These are phyloP conservation scores for Cornus florida DNA, from an alignment of 148 eudicot species.

Conservation along the genomic window DNA sequence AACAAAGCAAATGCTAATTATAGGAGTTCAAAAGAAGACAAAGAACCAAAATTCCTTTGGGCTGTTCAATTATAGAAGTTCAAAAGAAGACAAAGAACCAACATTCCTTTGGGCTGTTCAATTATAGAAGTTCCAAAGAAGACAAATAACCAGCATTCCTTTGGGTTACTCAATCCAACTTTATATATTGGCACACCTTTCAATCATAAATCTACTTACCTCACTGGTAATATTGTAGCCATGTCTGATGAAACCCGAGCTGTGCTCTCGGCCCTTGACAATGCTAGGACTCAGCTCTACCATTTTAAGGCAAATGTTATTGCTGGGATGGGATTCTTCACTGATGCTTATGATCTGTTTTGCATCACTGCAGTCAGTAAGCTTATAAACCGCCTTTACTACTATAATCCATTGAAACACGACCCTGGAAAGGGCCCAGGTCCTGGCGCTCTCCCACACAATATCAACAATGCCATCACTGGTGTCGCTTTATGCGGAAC, in stretches of 20 bases:
- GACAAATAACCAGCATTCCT: neutral
- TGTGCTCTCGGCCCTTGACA: conserved; percentile 12
- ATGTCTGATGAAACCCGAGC: conserved; percentile 1
- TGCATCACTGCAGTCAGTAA: conserved; percentile 11
- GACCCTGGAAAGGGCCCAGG: neutral
- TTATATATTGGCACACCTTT: neutral
- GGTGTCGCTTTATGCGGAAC: conserved; percentile 24
- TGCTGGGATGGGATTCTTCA: conserved; percentile 16
- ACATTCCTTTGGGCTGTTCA: neutral
- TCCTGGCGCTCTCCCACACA: neutral
- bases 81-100: neutral
- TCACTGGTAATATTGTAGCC: neutral
- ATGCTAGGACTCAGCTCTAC: conserved; percentile 18
- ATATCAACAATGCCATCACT: conserved; percentile 13
- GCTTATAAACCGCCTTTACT: conserved; percentile 16
- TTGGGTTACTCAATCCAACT: neutral
- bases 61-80: neutral
- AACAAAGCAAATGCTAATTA: neutral
- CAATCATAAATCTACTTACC: neutral
- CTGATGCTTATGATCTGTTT: conserved; percentile 19
- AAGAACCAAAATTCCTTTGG: neutral
- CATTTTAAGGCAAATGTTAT: conserved; percentile 16
- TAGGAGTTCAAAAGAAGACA: neutral
- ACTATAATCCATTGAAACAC: neutral
- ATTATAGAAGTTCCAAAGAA: neutral